phyloP scores from a whole-genome alignment of 2,329 filamentous ascomycete species.

The Beauveria sp. region DNA sequence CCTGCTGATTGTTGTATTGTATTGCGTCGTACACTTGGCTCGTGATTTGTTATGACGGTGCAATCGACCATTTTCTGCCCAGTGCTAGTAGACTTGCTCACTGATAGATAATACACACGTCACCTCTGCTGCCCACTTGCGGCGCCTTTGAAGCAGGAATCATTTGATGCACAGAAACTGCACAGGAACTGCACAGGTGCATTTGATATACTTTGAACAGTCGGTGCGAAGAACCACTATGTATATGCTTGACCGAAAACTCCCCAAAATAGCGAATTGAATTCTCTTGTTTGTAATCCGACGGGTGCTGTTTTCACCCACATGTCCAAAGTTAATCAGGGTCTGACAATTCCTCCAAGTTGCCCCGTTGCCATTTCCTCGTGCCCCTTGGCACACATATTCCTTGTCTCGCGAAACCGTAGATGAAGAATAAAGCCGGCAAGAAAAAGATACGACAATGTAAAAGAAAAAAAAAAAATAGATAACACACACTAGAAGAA shows the following conservation, averaged over 20 bases:
- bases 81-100: too few relatives aligned
- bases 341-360: not conserved
- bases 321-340: not conserved
- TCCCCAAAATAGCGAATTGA: not conserved
- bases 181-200: too few relatives aligned
- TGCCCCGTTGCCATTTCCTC: too few relatives aligned
- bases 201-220: not conserved
- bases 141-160: too few relatives aligned
- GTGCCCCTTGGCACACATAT: not conserved
- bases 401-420: not conserved
- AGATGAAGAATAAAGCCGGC: not conserved
- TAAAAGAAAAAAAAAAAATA: not conserved
- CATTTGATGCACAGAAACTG: too few relatives aligned
- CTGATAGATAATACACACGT: too few relatives aligned
- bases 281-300: not conserved
- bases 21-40: too few relatives aligned
- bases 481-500: not conserved
- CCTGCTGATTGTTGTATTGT: not conserved
- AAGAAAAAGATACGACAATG: not conserved
- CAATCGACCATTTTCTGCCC: too few relatives aligned
- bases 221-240: too few relatives aligned
- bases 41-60: too few relatives aligned
- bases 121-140: too few relatives aligned
- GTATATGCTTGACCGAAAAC: not conserved
- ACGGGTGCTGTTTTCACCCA: conserved; percentile 4